A percentile compares a stretch with the other conserved stretches of the same genome.
phyloP scores from a whole-genome alignment of 306 rosid species.

The Ochetophila trinervis region DNA sequence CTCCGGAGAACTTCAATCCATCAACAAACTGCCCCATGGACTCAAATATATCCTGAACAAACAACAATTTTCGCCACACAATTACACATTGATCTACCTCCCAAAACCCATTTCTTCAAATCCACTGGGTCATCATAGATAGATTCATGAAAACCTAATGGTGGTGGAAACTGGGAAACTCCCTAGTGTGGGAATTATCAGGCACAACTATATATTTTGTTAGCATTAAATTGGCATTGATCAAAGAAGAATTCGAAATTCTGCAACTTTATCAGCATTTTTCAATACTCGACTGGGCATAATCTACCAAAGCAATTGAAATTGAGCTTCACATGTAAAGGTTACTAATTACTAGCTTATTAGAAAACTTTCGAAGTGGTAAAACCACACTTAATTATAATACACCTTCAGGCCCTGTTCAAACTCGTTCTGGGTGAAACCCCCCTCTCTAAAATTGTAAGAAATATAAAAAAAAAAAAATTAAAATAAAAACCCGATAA shows the following conservation, averaged over 20 bases:
- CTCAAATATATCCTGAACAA: constrained; percentile 70
- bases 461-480: background rate
- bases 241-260: no score
- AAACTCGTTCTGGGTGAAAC: no score
- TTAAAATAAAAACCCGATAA: background rate
- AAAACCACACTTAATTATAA: no score
- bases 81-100: background rate
- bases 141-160: background rate
- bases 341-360: background rate
- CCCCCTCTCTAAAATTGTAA: no score
- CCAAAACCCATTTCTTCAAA: background rate
- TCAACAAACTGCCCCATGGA: constrained; percentile 79
- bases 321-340: background rate
- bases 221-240: no score
- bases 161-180: background rate
- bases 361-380: background rate
- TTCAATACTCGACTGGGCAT: no score
- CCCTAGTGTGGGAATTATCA: background rate
- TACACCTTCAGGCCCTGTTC: no score
- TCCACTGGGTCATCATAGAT: background rate
- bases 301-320: background rate
- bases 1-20: constrained; percentile 85
- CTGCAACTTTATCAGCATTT: background rate
- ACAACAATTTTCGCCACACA: background rate
- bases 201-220: no score